Evolutionary conservation across 2,329 filamentous ascomycete genomes (phyloP).

Genomic region (Escovopsis weberi): DNA sequence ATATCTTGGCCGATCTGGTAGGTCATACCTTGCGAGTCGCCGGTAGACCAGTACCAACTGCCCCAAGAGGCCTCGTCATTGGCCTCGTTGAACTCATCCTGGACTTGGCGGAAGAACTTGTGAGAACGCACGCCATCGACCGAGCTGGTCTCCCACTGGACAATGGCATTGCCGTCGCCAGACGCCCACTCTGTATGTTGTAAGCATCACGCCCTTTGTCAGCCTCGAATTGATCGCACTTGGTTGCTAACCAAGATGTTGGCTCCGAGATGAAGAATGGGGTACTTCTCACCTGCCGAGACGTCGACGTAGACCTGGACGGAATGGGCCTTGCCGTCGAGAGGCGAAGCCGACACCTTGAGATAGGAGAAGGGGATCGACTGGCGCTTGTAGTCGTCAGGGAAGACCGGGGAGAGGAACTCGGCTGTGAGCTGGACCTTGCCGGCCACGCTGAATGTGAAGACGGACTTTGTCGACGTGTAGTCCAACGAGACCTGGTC

Average conservation of each 20-base stretch:
- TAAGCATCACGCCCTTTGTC: not conserved
- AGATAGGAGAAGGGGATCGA: conserved; percentile 60
- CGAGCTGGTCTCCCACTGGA: conserved; percentile 47
- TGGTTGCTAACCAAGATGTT: too few species aligned
- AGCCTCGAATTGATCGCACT: not conserved
- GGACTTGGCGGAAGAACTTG: conserved; percentile 42
- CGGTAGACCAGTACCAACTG: conserved; percentile 60
- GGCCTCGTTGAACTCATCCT: conserved; percentile 53
- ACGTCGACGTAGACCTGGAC: conserved; percentile 63
- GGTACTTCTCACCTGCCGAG: conserved; percentile 21
- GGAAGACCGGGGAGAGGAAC: conserved; percentile 57
- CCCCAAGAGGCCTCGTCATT: conserved; percentile 70
- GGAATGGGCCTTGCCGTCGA: conserved; percentile 46
- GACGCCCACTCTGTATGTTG: conserved; percentile 57
- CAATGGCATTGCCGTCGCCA: conserved; percentile 39
- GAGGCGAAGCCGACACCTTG: conserved; percentile 44
- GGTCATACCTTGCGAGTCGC: conserved; percentile 35
- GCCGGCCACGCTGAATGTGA: conserved; percentile 48
- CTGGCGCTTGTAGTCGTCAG: conserved; percentile 50
- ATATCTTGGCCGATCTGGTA: conserved; percentile 57
- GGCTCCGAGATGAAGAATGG: not conserved
- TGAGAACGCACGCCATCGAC: conserved; percentile 45
- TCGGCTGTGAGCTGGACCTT: conserved; percentile 51
- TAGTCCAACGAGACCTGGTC: conserved; percentile 52
- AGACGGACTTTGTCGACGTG: conserved; percentile 57